phyloP scores from a whole-genome alignment of 2,329 filamentous ascomycete genomes.

The Sclerotinia borealis region DNA sequence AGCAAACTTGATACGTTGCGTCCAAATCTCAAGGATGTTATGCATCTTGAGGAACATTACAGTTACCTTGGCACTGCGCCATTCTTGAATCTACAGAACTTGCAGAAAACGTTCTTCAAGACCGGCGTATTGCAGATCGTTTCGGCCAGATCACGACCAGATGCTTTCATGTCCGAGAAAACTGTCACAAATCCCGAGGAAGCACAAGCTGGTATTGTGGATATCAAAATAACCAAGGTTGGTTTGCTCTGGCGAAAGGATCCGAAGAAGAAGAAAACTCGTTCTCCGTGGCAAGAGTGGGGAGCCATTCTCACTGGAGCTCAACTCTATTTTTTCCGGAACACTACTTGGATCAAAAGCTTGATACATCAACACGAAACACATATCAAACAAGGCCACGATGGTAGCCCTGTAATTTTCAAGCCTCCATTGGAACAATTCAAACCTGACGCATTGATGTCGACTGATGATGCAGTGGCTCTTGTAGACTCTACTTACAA shows the following conservation, averaged over 20 bases:
- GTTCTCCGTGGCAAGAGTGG: constrained; percentile 99
- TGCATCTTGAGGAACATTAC: constrained; percentile 88
- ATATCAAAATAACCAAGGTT: constrained; percentile 96
- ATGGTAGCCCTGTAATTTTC: constrained; percentile 75
- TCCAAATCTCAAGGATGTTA: constrained; percentile 84
- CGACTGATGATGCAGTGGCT: constrained; percentile 87
- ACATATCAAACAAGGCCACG: constrained; percentile 71
- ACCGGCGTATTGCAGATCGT: constrained; percentile 93
- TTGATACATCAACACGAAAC: constrained; percentile 82
- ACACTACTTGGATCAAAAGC: constrained; percentile 85
- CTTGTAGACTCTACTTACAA: constrained; percentile 81
- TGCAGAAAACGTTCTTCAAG: constrained; percentile 85
- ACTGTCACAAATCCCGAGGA: constrained; percentile 79
- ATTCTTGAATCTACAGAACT: constrained; percentile 70
- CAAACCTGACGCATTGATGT: constrained; percentile 89
- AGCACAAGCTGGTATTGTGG: constrained; percentile 85
- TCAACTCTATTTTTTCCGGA: constrained; percentile 93
- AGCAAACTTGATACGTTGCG: constrained; percentile 76
- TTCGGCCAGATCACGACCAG: constrained; percentile 84
- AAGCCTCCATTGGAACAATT: constrained; percentile 85
- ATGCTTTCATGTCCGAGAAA: constrained; percentile 88
- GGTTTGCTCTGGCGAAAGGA: constrained; percentile 94
- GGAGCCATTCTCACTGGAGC: constrained; percentile 94
- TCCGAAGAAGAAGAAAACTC: constrained; percentile 83
- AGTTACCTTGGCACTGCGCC: constrained; percentile 73